A percentile compares a stretch with the other conserved stretches of the same genome.
Conservation (phyloP, 805 yeast genomes). For the Sungouiozyma ichnusensis region DNA sequence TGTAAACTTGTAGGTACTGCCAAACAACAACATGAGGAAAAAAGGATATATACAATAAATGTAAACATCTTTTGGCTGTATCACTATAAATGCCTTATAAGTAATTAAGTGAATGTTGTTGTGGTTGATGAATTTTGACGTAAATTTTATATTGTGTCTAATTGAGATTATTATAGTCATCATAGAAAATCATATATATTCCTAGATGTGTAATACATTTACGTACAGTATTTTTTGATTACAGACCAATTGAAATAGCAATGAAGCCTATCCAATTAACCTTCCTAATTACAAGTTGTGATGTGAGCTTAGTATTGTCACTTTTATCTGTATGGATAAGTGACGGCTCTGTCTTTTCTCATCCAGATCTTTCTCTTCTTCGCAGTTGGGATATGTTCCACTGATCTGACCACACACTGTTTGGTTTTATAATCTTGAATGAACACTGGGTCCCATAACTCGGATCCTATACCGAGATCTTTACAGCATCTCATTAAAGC, state of each 20-base stretch:
- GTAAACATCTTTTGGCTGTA: no score
- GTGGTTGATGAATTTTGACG: no score
- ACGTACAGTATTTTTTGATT: no score
- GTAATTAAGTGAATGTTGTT: no score
- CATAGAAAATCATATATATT: no score
- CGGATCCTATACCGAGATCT: conserved; percentile 93
- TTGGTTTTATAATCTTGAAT: conserved; percentile 56
- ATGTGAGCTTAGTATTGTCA: neutral
- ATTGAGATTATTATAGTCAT: no score
- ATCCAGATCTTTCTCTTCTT: conserved; percentile 89
- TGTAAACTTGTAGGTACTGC: neutral
- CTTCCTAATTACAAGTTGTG: neutral
- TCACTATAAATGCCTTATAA: no score
- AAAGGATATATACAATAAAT: neutral
- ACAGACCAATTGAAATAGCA: no score
- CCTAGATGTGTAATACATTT: no score
- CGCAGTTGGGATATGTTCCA: conserved; percentile 71
- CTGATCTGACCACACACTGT: conserved; percentile 73
- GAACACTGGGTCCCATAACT: conserved; percentile 93
- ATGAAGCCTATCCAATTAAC: neutral
- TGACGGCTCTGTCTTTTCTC: conserved; percentile 70
- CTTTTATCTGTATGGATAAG: conserved; percentile 64
- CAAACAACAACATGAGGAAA: neutral
- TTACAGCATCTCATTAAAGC: conserved; percentile 97
- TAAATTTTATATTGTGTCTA: no score